Base-by-base conservation (phyloP, 2,329 filamentous ascomycete species). In the Epichloe coenophiala region DNA sequence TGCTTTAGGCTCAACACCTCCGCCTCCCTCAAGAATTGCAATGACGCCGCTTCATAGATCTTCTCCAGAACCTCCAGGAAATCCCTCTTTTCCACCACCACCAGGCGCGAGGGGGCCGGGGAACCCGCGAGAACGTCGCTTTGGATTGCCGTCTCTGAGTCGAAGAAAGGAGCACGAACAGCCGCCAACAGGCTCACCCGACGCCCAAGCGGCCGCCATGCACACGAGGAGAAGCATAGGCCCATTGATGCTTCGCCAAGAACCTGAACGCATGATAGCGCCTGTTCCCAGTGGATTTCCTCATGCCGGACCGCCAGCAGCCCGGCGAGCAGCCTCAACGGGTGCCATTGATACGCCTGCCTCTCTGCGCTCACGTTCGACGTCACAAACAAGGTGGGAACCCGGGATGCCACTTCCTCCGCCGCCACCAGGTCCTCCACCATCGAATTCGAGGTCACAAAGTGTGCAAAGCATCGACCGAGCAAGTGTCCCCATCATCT, bases 341-440 rank as follows among this genome's bases (percentile, higher is more conserved):
- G 84, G 86, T 46, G 81, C 83, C 3, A 74, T 86, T 46, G 76
- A 77, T 51, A 74, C 77, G 1, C 78, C 78, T 1, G 72, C 71
- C 0, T 79, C 76, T 6, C 75, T 74, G 49, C 71, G 76, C 44
- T 80, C 79, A 44, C 74, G 80, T 35, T 81, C 78, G 6, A 71
- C 71, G 2, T 83, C 78, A 39, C 80, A 77, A 54, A 70, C 73
- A 45, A 71, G 76, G 63, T 90, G 86, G 86, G 81, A 78, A 50
- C 76, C 79, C 5, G 78, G 77, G 7, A 83, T 88, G 76, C 81
- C 84, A 8, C 65, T 91, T 19, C 87, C 87, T 1, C 85, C 85
- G 2, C 87, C 87, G 1, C 87, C 87, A 1, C 86, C 86, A 1
- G 84, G 85, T 0, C 86, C 86, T 17, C 86, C 86, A 21, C 84